Conservation (phyloP, 306 rosid species). For the Parietaria judaica region DNA sequence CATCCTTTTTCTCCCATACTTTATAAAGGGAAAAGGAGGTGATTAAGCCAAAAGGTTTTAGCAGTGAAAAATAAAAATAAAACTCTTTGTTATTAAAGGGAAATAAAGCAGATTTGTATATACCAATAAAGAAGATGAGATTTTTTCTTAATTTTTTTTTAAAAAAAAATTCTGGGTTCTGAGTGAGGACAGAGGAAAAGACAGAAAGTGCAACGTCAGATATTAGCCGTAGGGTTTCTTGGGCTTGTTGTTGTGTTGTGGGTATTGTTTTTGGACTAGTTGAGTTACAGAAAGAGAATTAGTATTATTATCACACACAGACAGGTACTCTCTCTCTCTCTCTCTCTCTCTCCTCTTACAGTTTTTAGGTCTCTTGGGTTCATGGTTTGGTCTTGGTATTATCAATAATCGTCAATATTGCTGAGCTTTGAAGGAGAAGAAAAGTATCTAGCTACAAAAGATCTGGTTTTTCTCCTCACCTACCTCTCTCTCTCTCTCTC, state of each 20-base stretch:
- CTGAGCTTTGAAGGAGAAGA: constrained; percentile 30
- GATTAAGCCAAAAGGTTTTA: constrained; percentile 33
- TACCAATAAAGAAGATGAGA: constrained; percentile 13
- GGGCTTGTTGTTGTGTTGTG: constrained; percentile 43
- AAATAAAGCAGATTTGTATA: not conserved
- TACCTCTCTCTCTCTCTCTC: constrained; percentile 31
- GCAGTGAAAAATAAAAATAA: constrained; percentile 16
- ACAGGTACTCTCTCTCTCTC: constrained; percentile 27
- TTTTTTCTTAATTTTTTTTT: not conserved
- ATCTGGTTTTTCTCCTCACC: constrained; percentile 27
- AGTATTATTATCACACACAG: constrained; percentile 30
- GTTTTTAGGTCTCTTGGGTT: constrained; percentile 63
- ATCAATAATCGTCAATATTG: constrained; percentile 37
- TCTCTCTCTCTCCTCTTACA: constrained; percentile 23
- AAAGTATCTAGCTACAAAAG: constrained; percentile 20
- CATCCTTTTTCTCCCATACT: constrained; percentile 30
- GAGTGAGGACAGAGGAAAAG: constrained; percentile 67
- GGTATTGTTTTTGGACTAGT: constrained; percentile 32
- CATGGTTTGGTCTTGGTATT: constrained; percentile 46
- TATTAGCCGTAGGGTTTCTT: constrained; percentile 67
- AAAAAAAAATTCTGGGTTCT: constrained; percentile 19
- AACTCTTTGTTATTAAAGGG: constrained; percentile 21
- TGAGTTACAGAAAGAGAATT: constrained; percentile 21
- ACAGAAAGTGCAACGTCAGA: constrained; percentile 93
- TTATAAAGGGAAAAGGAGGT: constrained; percentile 37